Evolutionary conservation across 495 filamentous ascomycete species (phyloP), one percentile per base, ranked within the genome.

Genomic region (Penicillium cinerascens): DNA sequence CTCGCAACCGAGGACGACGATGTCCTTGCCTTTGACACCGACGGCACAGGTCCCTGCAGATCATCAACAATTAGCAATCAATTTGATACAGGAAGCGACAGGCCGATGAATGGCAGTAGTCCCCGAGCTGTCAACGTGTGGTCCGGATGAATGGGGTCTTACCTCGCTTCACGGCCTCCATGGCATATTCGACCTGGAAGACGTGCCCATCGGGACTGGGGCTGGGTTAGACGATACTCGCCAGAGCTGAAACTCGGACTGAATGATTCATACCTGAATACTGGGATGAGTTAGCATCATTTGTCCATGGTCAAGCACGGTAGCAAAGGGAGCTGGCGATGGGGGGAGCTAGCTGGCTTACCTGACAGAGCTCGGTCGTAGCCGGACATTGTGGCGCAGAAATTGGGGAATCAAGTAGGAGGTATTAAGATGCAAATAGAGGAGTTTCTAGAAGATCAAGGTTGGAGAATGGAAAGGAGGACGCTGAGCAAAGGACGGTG

Each of bases 111-210:
- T 33, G 29, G 2, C 29, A 33, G 29, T 1, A 18, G 10, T 17
- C 6, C 9, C 37, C 6, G 4, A 39, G n/a, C n/a, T 39, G 37
- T 39, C 6, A 16, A 1, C 7, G 37, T 1, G 15, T 39, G n/a
- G 37, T 16, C 37, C n/a, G 18, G 37, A 39, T 10, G 18, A 18
- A 39, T 6, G 35, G 50, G 33, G 17, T 62, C 61, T 49, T 80
- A 95, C 92, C 93, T 89, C 93, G 76, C 77, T 98, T 98, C 51
- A 98, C 93, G 49, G 93, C 93, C 79, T 98, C 93, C 55, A 95
- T 87, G 51, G 93, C 93, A 81, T 98, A 98, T 79, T 98, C 93
- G 63, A 98, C 93, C 72, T 98, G 93, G 80, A 98, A 97, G 60
- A 98, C 92, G 77, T 98, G 93, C 72, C 93, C 93, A 76, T 98